Conservation (phyloP, 441 rosid species). For the Hura crepitans region DNA sequence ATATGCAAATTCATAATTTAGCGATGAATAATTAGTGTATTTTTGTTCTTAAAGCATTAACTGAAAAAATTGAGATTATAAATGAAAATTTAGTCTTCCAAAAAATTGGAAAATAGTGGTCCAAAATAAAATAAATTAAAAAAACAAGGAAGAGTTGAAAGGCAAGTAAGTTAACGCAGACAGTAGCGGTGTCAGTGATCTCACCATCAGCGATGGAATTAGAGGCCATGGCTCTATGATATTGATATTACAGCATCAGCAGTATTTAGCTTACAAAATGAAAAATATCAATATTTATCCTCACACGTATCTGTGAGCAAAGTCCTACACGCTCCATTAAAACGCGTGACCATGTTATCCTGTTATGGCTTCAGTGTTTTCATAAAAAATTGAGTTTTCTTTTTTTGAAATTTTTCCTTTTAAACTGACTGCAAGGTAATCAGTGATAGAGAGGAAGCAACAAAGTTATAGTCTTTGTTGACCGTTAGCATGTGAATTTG, state of each 20-base stretch:
- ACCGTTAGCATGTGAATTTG: background rate
- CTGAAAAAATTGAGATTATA: too few species aligned
- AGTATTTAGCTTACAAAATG: background rate
- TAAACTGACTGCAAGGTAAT: background rate
- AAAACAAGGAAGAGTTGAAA: background rate
- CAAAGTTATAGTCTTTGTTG: slow-evolving; percentile 4
- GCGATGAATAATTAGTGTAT: too few species aligned
- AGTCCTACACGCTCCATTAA: background rate
- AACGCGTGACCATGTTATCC: background rate
- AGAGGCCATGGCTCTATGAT: background rate
- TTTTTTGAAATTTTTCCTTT: background rate
- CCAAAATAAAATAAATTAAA: background rate
- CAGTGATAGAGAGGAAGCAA: too few species aligned
- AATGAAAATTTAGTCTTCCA: too few species aligned
- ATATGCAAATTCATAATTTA: too few species aligned
- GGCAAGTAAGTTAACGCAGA: slow-evolving; percentile 21
- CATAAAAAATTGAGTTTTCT: background rate
- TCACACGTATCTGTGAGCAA: slow-evolving; percentile 7
- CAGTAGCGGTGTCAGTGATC: slow-evolving; percentile 20
- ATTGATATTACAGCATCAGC: background rate
- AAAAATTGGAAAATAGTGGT: background rate
- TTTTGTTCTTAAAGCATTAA: too few species aligned
- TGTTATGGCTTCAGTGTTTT: background rate
- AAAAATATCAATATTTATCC: background rate
- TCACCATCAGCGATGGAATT: slow-evolving; percentile 4